Evolutionary conservation across 345 rosid species (phyloP), one percentile per base, ranked within the genome.

Genomic region (Linum trigynum): DNA sequence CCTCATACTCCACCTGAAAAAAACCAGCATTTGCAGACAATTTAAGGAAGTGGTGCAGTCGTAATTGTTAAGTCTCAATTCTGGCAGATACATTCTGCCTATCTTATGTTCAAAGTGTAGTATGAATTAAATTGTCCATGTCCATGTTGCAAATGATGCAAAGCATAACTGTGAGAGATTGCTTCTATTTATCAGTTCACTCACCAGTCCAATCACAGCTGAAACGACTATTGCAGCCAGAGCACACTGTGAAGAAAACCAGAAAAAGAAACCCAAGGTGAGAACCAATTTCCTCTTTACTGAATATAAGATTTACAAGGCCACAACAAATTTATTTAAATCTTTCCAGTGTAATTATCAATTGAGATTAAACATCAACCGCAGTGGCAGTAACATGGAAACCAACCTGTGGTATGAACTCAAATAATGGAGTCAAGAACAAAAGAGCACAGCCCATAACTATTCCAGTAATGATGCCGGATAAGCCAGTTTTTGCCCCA

Each of bases 191-290:
- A 48, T 9, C 63, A 43, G 39, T 10, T 39, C 57, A 75, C 92
- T 85, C 74, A 91, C 99, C 91, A 91, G 80, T 72, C 95, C 85
- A 78, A 87, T 87, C 16, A 95, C 99, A 64, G 97, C 99, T 71
- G 97, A 87, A 62, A 84, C 76, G 15, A 95, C 97, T 63, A 95
- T 91, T 59, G 99, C 97, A 70, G 99, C 99, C 76, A 95, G 80
- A 57, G 88, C 88, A 83, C 97, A 95, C 99, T 95, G 96, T 62
- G 77, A 70, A 71, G 38, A 7, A 51, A 73, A 15, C 40, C 57
- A 77, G 67, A 65, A 32, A 69, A 57, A 69, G 66, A 16, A 63
- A 56, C 59, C 58, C 15, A 41, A 41, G 69, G 65, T 82, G 70
- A 80, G 76, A 59, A 67, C 59, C 70, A 45, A 45, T 45, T 9